Percentiles rank a stretch among this genome's conserved stretches.
Conservation (phyloP, 371 early-diverging fungal species). For the Mortierella sp. region DNA sequence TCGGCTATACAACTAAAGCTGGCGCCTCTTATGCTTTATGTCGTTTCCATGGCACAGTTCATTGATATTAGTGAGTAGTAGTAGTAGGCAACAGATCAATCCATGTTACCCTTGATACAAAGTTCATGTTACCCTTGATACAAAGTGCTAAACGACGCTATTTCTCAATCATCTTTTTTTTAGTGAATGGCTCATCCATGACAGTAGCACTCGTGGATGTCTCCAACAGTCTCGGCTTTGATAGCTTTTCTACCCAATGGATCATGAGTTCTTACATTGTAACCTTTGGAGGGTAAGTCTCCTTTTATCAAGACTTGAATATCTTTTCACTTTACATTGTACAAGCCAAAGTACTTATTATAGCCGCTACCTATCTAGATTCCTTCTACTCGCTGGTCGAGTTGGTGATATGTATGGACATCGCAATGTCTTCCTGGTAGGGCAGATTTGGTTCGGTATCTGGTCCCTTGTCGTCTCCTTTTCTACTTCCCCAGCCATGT, state of each 20-base stretch:
- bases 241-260: conserved; percentile 33
- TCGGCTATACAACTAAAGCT: conserved; percentile 20
- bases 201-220: conserved; percentile 45
- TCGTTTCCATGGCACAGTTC: conserved; percentile 43
- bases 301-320: not conserved
- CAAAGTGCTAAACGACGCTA: not conserved
- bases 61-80: conserved; percentile 42
- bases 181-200: conserved; percentile 49
- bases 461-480: conserved; percentile 58
- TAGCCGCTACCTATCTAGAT: not conserved
- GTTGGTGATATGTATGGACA: conserved; percentile 59
- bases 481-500: conserved; percentile 45
- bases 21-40: conserved; percentile 31
- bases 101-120: too few relatives aligned
- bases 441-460: conserved; percentile 56
- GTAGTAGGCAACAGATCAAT: too few relatives aligned
- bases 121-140: too few relatives aligned
- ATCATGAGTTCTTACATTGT: conserved; percentile 43
- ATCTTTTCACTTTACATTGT: too few relatives aligned
- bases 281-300: conserved; percentile 45
- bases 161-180: not conserved
- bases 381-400: conserved; percentile 57
- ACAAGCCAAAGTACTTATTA: too few relatives aligned
- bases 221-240: conserved; percentile 25
- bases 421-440: conserved; percentile 53